Evolutionary conservation across 2,329 filamentous ascomycete genomes (phyloP).

Genomic region (Trichoderma oligosporum): DNA sequence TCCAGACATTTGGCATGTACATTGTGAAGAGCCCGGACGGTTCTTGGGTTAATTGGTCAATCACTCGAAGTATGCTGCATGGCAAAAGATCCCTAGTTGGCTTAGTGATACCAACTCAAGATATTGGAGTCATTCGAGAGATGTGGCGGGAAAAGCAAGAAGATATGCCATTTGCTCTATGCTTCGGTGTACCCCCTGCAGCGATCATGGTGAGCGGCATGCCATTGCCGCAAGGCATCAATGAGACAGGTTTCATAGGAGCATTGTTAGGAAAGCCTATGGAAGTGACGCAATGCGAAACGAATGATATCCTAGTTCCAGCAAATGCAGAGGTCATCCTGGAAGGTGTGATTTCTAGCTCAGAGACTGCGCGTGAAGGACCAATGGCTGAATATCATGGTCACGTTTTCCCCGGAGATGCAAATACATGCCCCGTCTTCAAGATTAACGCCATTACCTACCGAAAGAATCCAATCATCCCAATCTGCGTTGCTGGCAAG

Average conservation of each 20-base stretch:
- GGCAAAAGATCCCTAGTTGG: not conserved
- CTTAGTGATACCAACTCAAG: not conserved
- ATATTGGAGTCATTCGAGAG: not conserved
- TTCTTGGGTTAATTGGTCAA: not conserved
- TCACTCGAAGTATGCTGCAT: not conserved
- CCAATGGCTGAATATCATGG: not conserved
- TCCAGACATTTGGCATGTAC: not conserved
- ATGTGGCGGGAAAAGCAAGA: not conserved
- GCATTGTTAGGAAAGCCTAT: not conserved
- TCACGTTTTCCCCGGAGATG: not conserved
- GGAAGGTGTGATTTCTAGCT: not conserved
- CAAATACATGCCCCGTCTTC: not conserved
- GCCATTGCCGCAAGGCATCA: not conserved
- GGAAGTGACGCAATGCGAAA: not conserved
- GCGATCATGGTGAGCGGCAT: not conserved
- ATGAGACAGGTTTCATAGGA: not conserved
- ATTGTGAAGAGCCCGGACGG: not conserved
- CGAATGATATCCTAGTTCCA: not conserved
- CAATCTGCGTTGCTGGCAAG: not conserved
- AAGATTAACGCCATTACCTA: not conserved
- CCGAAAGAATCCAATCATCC: not conserved
- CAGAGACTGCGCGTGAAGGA: not conserved
- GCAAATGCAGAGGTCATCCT: not conserved
- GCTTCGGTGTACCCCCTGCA: not conserved
- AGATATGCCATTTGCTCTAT: not conserved